These are phyloP conservation scores for Macrocystidia cucumis DNA, from an alignment of 1,284 basidiomycete species.

Conservation along the genomic window DNA sequence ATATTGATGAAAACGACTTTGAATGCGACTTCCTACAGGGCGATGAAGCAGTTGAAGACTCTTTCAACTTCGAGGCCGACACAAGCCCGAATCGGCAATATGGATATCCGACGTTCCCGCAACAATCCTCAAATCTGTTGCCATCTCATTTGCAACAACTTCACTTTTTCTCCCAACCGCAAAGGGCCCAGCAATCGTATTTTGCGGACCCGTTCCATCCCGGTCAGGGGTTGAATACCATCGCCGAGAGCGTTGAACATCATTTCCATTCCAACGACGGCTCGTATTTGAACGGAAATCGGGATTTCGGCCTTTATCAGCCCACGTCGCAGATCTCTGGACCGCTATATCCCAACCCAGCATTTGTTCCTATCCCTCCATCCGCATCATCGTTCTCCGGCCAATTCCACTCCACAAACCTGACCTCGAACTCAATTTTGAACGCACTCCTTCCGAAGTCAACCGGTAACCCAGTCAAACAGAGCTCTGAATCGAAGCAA, in stretches of 20 bases:
- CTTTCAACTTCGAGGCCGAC: constrained; percentile 11
- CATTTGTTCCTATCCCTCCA: constrained; percentile 7
- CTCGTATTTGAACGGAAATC: neutral
- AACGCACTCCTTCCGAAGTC: neutral
- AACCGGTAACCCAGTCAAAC: neutral
- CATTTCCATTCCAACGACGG: constrained; percentile 24
- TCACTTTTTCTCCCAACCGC: constrained; percentile 19
- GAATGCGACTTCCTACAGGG: constrained; percentile 31
- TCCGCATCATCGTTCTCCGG: constrained; percentile 3
- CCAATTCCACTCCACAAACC: neutral
- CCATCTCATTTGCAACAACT: constrained; percentile 31
- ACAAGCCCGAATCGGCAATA: constrained; percentile 16
- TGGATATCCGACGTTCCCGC: constrained; percentile 23
- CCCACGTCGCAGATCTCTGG: constrained; percentile 6
- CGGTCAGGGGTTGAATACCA: constrained; percentile 19
- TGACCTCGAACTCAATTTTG: neutral
- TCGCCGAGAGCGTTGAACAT: constrained; percentile 30
- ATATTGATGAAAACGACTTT: constrained; percentile 66
- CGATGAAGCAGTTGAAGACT: constrained; percentile 10
- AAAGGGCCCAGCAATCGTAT: constrained; percentile 13
- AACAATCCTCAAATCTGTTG: constrained; percentile 16
- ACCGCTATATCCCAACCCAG: constrained; percentile 1
- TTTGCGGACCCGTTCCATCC: constrained; percentile 29
- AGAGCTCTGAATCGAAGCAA: too few relatives aligned
- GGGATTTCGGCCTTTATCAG: too few relatives aligned